These are phyloP conservation scores for Nicotiana sylvestris DNA, from an alignment of 257 asterid genomes.

Conservation along the genomic window DNA sequence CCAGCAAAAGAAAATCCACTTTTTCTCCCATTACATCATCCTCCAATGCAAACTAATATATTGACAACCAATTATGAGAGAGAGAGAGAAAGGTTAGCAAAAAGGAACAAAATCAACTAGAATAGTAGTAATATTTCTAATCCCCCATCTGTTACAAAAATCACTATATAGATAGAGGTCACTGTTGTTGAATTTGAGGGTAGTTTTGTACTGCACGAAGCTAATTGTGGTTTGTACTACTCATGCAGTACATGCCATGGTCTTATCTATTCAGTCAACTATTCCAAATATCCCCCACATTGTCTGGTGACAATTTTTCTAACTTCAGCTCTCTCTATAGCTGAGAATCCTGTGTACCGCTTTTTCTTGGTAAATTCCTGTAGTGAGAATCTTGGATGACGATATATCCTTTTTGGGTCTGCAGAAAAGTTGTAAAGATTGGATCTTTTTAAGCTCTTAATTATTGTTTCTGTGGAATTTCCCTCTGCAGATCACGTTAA, in stretches of 20 bases:
- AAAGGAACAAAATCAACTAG: not conserved
- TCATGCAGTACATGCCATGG: not conserved
- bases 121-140: not conserved
- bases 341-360: not conserved
- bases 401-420: not conserved
- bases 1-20: not conserved
- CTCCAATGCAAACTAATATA: not conserved
- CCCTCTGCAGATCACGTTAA: too few species aligned
- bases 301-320: not conserved
- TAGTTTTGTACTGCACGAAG: not conserved
- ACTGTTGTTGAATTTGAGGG: not conserved
- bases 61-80: not conserved
- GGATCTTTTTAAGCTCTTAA: not conserved
- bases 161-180: not conserved
- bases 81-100: not conserved
- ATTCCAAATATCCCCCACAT: not conserved
- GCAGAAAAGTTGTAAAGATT: not conserved
- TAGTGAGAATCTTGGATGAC: not conserved
- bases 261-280: not conserved
- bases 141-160: not conserved
- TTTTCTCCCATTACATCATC: not conserved
- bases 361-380: not conserved
- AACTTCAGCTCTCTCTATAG: not conserved
- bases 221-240: not conserved
- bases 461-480: too few species aligned